These are phyloP conservation scores for Thermochaetoides thermophila DNA, from an alignment of 495 filamentous ascomycete species.

Conservation along the genomic window DNA sequence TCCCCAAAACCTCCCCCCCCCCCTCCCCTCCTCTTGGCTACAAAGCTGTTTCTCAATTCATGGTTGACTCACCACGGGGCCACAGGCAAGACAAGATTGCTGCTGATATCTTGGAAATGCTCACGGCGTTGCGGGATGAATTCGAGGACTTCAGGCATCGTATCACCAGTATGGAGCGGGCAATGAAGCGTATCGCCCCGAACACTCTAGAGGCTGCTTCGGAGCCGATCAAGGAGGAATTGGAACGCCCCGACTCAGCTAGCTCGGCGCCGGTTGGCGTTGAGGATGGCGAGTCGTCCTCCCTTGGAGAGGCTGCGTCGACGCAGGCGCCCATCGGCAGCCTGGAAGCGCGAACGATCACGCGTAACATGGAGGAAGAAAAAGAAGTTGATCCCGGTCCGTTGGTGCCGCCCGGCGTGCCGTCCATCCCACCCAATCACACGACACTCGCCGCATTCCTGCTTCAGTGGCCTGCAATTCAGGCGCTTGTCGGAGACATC, in stretches of 20 bases:
- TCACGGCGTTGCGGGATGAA: constrained; percentile 19
- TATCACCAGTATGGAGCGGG: constrained; percentile 13
- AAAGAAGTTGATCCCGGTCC: constrained; percentile 31
- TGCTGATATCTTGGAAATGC: constrained; percentile 33
- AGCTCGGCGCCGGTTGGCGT: constrained; percentile 7
- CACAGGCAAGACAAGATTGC: constrained; percentile 38
- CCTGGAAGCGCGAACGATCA: constrained; percentile 17
- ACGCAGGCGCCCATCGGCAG: constrained; percentile 8
- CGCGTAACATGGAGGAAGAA: constrained; percentile 27
- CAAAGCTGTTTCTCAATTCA: background rate
- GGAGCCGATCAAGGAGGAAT: constrained; percentile 8
- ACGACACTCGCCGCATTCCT: constrained; percentile 69
- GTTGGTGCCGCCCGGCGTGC: constrained; percentile 33
- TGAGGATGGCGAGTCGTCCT: constrained; percentile 12
- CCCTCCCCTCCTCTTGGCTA: background rate
- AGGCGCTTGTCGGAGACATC: constrained; percentile 33
- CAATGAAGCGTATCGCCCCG: constrained; percentile 8
- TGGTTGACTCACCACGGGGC: constrained; percentile 5
- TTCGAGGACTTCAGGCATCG: constrained; percentile 17
- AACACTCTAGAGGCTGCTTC: constrained; percentile 4
- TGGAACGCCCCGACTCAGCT: constrained; percentile 12
- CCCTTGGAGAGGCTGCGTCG: constrained; percentile 9
- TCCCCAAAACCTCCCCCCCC: background rate
- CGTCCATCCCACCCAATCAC: constrained; percentile 63
- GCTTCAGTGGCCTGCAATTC: constrained; percentile 55